Percentiles rank a stretch among this genome's conserved stretches.
phyloP scores from a whole-genome alignment of 352 stramenopile genomes.

The Phytophthora citricola region DNA sequence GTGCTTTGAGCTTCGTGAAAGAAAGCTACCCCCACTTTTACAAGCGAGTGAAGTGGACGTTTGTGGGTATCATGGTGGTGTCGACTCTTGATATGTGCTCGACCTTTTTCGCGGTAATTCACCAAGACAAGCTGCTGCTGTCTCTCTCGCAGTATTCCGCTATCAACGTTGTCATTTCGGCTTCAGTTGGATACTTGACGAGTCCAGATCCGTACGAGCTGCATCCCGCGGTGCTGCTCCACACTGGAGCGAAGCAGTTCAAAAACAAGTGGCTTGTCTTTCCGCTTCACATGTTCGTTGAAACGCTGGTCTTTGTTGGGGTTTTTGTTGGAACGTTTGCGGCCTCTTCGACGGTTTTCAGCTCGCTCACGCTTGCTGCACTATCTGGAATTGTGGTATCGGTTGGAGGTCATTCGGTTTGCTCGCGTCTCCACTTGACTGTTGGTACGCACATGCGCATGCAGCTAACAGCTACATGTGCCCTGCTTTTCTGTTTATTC shows the following conservation, averaged over 20 bases:
- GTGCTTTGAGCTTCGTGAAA: conserved; percentile 35
- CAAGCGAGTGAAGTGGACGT: conserved; percentile 82
- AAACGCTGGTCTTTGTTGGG: conserved; percentile 69
- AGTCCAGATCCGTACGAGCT: conserved; percentile 70
- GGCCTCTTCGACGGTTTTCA: conserved; percentile 74
- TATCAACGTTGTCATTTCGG: conserved; percentile 72
- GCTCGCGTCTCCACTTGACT: conserved; percentile 61
- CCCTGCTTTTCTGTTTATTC: conserved; percentile 77
- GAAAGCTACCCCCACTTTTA: conserved; percentile 61
- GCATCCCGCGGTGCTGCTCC: conserved; percentile 59
- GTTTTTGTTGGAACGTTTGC: conserved; percentile 84
- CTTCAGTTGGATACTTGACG: conserved; percentile 69
- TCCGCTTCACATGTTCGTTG: conserved; percentile 80
- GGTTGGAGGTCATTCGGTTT: conserved; percentile 74
- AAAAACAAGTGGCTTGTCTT: conserved; percentile 83
- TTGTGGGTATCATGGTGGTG: conserved; percentile 73
- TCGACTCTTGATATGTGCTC: conserved; percentile 76
- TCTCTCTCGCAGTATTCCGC: conserved; percentile 81
- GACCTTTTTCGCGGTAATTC: conserved; percentile 58
- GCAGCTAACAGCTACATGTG: conserved; percentile 75
- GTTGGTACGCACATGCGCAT: conserved; percentile 59
- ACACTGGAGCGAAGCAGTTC: conserved; percentile 59
- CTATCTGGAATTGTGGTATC: conserved; percentile 82
- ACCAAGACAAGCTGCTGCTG: conserved; percentile 46
- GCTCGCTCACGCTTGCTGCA: conserved; percentile 73